These are phyloP conservation scores for Capsicum baccatum DNA, from an alignment of 257 asterid species.

Conservation along the genomic window DNA sequence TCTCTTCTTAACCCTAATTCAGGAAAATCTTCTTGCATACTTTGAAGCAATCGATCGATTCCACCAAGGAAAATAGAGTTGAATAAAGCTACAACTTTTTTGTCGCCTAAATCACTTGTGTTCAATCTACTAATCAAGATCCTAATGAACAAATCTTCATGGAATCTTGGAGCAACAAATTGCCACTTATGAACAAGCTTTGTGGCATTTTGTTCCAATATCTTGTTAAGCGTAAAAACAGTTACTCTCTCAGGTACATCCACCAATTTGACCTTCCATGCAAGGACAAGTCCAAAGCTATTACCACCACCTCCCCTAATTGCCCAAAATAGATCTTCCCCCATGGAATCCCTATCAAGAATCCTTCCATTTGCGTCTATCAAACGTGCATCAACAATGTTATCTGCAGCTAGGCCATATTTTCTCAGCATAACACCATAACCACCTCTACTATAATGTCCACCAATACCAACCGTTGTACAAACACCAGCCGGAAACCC, in stretches of 20 bases:
- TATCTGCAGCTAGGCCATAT: neutral
- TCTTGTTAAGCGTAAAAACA: neutral
- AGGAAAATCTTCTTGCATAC: neutral
- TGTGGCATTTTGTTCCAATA: neutral
- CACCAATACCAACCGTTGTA: neutral
- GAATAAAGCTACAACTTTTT: no score
- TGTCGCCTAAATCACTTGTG: no score
- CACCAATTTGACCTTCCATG: neutral
- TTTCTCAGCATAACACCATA: neutral
- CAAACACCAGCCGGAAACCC: no score
- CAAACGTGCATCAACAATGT: neutral
- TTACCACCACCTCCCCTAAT: neutral
- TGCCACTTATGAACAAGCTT: slow-evolving; percentile 22
- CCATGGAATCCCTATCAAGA: neutral
- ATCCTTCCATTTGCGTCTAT: neutral
- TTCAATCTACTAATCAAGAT: no score
- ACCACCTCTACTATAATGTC: neutral
- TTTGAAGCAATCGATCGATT: neutral
- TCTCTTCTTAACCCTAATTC: neutral
- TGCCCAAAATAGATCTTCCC: no score
- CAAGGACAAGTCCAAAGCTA: neutral
- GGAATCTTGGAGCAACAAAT: no score
- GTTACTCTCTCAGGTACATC: slow-evolving; percentile 2
- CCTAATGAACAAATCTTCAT: no score
- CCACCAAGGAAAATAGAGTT: no score